Evolutionary conservation across 768 basidiomycete species (phyloP).

Genomic region (Tubosaeta brunneosetosa): DNA sequence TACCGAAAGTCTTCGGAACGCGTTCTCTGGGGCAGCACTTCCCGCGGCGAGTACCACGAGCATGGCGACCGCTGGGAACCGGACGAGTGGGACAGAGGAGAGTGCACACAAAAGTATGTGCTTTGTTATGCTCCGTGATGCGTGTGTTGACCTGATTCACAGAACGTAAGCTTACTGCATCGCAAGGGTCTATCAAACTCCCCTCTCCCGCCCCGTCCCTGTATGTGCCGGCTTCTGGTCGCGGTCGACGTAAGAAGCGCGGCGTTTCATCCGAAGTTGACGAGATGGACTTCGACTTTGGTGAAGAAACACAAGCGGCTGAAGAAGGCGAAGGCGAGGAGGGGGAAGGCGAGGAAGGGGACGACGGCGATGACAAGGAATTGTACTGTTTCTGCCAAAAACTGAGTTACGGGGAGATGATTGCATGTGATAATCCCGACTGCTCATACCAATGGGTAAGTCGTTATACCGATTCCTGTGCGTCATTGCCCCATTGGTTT

Average conservation of each 20-base stretch:
- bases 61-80: conserved; percentile 5
- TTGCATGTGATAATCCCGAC: conserved; percentile 55
- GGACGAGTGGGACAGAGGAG: conserved; percentile 22
- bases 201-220: conserved; percentile 33
- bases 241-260: conserved; percentile 34
- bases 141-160: conserved; percentile 1
- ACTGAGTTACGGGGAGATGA: conserved; percentile 64
- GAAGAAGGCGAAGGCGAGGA: conserved; percentile 33
- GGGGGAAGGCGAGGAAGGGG: conserved; percentile 42
- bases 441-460: conserved; percentile 63
- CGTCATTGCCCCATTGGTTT: conserved; percentile 6
- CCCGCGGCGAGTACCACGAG: conserved; percentile 13
- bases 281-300: conserved; percentile 32
- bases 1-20: conserved; percentile 37
- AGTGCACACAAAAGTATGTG: conserved; percentile 28
- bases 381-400: conserved; percentile 63
- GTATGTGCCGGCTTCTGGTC: conserved; percentile 25
- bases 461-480: conserved; percentile 5
- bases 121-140: not conserved
- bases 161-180: conserved; percentile 29
- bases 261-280: conserved; percentile 33
- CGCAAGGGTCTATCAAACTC: conserved; percentile 31
- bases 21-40: conserved; percentile 27
- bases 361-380: conserved; percentile 53
- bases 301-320: conserved; percentile 26